Base-by-base conservation (phyloP, 1,284 basidiomycete species). In the Microbotryum saponariae region DNA sequence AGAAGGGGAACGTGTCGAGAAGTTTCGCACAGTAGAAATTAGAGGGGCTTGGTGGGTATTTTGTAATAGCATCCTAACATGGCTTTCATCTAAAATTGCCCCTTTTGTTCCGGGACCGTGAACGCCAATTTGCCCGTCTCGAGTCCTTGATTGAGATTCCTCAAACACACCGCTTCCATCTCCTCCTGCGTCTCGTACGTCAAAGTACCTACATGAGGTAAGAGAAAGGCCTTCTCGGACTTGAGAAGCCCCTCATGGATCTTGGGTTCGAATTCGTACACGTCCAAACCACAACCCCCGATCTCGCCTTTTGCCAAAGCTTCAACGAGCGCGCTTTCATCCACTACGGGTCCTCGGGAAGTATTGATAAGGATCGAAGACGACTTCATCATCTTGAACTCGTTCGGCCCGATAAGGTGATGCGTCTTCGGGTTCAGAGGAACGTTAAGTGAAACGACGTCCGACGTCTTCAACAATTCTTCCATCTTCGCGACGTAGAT, bases 341-440 rank as follows among this genome's bases (percentile, higher is more conserved):
- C 89, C 51, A 94, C 83, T 27, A 94, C 85, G 72, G 88, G 91
- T 7, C 91, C 91, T 49, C 91, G 79, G 23, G 91, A 91, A 2
- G 91, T 94, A 75, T 94, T 96, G 69, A 94, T 82, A 65, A 97
- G 82, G 51, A 91, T 81, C 1, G 85, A 81, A 8, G 87, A 87
- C 59, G 83, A 83, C 79, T 89, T 93, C 80, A 96, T 80, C 72
- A 80, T 79, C 55, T 84, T 78, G 63, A 96, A 91, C 80, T 86
- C 83, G 67, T 81, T 81, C 74, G 87, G 86, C 2, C 85, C 86
- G 5, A 97, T 86, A 25, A 86, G 77, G 3, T 85, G 83, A 56
- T 83, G 82, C 10, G 92, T 96, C 52, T 89, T 84, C 31, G 80
- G 76, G 64, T 85, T 83, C 57, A 80, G 69, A 2, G 79, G 79